Base-by-base conservation (phyloP, 192 early-diverging fungal species). In the Rhizophagus clarus region DNA sequence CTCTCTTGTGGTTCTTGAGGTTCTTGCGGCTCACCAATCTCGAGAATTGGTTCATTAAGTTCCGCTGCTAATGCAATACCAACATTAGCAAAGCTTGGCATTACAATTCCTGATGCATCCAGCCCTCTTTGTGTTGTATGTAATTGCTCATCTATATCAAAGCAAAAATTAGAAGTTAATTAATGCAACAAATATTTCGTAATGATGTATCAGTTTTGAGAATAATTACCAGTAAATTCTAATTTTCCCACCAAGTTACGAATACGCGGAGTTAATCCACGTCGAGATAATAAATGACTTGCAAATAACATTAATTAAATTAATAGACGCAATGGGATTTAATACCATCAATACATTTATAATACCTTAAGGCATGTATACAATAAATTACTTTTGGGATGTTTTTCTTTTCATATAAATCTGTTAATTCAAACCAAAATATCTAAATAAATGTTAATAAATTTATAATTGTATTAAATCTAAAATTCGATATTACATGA, bases 371-470 rank as follows among this genome's bases (percentile, higher is more conserved):
- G 14, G 97, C 97, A 79, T 98, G 97, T 83, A 99, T 94, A 85
- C 97, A 98, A 83, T 98, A 97, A 80, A 99, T 96, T 28, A 99
- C 98, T 82, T 96, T 96, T 12, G 98, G 98, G 81, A 99, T 95
- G 82, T 99, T 99, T 80, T 99, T 99, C 85, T 96, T 95, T 81
- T 99, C 97, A 86, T 98, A 99, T 63, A 99, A 83, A 84, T 99
- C 98, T 0, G 96, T 97, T 81, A 97, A 86, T 85, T 99, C 97
- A 86, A 99, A 99, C 82, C 96, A 94, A 84, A 99, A 99, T 79
- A 97, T 91, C 88, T 90, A 68, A 3, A 40, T 73, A 56, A 60
- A 29, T 37, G 22, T 42, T 31, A 29, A 72, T 72, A 24, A 72
- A 15, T 17, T 31, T 37, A n/a, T 20, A 74, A 45, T 24, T 51